A percentile compares a stretch with the other conserved stretches of the same genome.
Conservation (phyloP, 495 filamentous ascomycete genomes). For the Thozetella sp. region DNA sequence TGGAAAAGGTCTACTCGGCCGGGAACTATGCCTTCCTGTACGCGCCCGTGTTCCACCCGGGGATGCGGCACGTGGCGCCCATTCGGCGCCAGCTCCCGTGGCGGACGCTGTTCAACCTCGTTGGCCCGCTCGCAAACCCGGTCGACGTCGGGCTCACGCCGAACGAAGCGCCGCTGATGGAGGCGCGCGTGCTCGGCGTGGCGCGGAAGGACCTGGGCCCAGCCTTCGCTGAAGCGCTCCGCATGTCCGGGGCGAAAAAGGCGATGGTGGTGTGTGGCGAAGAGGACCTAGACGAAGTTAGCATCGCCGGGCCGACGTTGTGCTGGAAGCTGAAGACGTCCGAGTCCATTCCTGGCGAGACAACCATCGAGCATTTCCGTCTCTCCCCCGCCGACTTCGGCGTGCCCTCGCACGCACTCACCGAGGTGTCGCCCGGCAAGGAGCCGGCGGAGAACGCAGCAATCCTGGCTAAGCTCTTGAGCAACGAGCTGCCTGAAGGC, state of each 20-base stretch:
- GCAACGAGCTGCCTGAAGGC: conserved; percentile 67
- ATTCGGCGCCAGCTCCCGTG: conserved; percentile 84
- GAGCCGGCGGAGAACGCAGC: conserved; percentile 83
- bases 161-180: conserved; percentile 46
- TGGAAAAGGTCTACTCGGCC: conserved; percentile 67
- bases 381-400: conserved; percentile 85
- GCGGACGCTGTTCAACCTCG: conserved; percentile 94
- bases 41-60: conserved; percentile 94
- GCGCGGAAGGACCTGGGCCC: conserved; percentile 82
- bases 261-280: conserved; percentile 91
- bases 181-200: conserved; percentile 90
- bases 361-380: conserved; percentile 72
- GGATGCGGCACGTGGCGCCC: conserved; percentile 82
- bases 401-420: conserved; percentile 71
- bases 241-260: conserved; percentile 74
- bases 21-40: conserved; percentile 96
- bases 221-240: conserved; percentile 84
- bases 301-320: conserved; percentile 80
- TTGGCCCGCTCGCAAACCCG: conserved; percentile 91
- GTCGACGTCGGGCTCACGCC: conserved; percentile 53
- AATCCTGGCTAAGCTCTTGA: conserved; percentile 77
- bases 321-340: conserved; percentile 78
- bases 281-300: conserved; percentile 95
- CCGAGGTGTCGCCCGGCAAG: conserved; percentile 79
- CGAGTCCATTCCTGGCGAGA: conserved; percentile 40